These are phyloP conservation scores for Bondarzewia mesenterica DNA, from an alignment of 1,284 basidiomycete genomes.

Conservation along the genomic window DNA sequence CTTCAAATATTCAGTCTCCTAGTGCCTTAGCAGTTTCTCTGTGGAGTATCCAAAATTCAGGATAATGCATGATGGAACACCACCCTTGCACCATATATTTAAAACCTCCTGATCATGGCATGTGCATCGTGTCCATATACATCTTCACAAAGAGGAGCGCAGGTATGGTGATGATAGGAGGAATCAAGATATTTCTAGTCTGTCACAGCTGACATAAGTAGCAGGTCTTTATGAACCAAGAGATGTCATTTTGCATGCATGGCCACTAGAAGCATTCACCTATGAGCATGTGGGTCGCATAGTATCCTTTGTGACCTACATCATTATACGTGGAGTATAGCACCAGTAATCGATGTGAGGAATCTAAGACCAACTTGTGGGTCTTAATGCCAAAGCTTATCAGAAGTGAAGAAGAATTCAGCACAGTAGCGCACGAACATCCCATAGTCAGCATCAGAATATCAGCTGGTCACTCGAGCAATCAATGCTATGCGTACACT, in stretches of 20 bases:
- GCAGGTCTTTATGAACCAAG: neutral
- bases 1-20: neutral
- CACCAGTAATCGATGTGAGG: neutral
- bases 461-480: no score
- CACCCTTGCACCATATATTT: neutral
- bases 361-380: neutral
- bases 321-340: neutral
- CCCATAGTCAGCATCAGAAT: neutral
- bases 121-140: neutral
- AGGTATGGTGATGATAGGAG: neutral
- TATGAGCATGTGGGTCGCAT: neutral
- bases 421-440: neutral
- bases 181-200: neutral
- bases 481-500: no score
- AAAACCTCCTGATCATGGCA: neutral
- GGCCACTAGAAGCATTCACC: neutral
- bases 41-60: neutral
- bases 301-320: neutral
- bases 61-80: neutral
- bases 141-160: neutral
- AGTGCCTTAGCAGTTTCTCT: neutral
- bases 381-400: neutral
- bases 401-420: neutral
- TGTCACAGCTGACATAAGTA: neutral
- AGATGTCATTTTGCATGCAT: neutral